Base-by-base conservation (phyloP, 129 eudicot species). In the Chrysanthemum seticuspe region DNA sequence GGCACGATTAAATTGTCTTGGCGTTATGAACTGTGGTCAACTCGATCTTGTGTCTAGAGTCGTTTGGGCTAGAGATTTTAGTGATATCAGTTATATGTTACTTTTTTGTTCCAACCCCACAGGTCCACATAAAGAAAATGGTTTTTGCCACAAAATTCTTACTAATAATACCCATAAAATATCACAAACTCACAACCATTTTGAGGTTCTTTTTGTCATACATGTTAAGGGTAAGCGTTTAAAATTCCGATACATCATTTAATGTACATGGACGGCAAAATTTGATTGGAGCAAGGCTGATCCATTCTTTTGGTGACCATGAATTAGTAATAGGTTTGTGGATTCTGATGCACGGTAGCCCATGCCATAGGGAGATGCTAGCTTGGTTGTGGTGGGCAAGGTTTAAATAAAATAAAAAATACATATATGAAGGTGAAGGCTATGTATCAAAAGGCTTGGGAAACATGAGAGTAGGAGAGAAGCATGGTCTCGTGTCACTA, bases 81-180 rank as follows among this genome's bases (percentile, higher is more conserved):
- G n/a, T 53, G 18, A 70, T 70, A 13, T 45, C 76, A 59, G 49
- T 50, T 12, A 57, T 60, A 59, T 67, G 68, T 6, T 72, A 60
- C 68, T 60, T 40, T 57, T 71, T 36, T 48, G 58, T 67, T 15
- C 47, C 47, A 40, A 8, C 10, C 47, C 47, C 47, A 40, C 47
- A 40, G 2, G 10, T 8, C 47, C 40, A 4, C 44, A 36, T 1
- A 36, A 9, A 36, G 40, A 36, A 36, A 36, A 36, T 36, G 9
- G 44, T 36, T 36, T 31, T 36, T 36, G 44, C 44, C 8, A 36
- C 8, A 4, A 27, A 31, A 31, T 31, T 36, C 6, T 36, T 5
- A 36, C 44, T 7, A 36, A 36, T 5, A 36, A 36, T 6, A 36
- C 7, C 44, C 44, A 36, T 36, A 36, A 6, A 36, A 5, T 6